Evolutionary conservation across 352 stramenopile species (phyloP).

Genomic region (Globisporangium carolinianum): DNA sequence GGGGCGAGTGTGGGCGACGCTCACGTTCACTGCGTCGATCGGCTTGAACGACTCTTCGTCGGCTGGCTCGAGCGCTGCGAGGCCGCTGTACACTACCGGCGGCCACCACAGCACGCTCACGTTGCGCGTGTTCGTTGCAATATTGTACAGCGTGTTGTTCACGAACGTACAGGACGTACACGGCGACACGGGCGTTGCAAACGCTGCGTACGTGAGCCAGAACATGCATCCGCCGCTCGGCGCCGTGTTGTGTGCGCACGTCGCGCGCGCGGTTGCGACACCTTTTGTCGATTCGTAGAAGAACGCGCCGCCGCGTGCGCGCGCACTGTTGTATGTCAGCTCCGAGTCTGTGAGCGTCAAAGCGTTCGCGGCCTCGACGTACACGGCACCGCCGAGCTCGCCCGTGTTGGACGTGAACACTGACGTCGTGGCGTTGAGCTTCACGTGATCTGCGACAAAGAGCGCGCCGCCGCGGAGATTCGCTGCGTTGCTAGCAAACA

Average conservation of each 20-base stretch:
- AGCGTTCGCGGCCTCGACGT: conserved; percentile 16
- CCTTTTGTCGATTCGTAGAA: conserved; percentile 31
- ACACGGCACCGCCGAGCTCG: conserved; percentile 27
- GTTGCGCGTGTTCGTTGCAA: conserved; percentile 50
- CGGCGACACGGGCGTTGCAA: conserved; percentile 15
- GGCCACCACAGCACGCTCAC: conserved; percentile 60
- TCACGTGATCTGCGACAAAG: conserved; percentile 20
- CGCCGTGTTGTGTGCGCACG: conserved; percentile 31
- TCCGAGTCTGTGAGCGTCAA: conserved; percentile 13
- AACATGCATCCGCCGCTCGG: conserved; percentile 57
- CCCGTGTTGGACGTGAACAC: conserved; percentile 27
- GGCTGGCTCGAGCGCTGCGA: conserved; percentile 25
- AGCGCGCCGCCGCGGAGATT: conserved; percentile 23
- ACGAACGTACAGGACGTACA: conserved; percentile 29
- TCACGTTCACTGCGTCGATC: conserved; percentile 21
- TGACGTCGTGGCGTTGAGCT: conserved; percentile 11
- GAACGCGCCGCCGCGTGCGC: conserved; percentile 34
- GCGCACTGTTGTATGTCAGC: conserved; percentile 30
- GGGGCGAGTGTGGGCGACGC: conserved; percentile 14
- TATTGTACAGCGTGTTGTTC: conserved; percentile 45
- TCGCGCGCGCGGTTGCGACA: conserved; percentile 15
- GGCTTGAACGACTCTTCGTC: conserved; percentile 46
- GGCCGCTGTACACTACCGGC: conserved; percentile 28
- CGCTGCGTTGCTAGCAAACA: conserved; percentile 22
- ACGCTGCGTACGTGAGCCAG: conserved; percentile 34